Percentiles rank a stretch among this genome's conserved stretches.
Evolutionary conservation across 1,284 basidiomycete genomes (phyloP).

Genomic region (Coniophora puteana): DNA sequence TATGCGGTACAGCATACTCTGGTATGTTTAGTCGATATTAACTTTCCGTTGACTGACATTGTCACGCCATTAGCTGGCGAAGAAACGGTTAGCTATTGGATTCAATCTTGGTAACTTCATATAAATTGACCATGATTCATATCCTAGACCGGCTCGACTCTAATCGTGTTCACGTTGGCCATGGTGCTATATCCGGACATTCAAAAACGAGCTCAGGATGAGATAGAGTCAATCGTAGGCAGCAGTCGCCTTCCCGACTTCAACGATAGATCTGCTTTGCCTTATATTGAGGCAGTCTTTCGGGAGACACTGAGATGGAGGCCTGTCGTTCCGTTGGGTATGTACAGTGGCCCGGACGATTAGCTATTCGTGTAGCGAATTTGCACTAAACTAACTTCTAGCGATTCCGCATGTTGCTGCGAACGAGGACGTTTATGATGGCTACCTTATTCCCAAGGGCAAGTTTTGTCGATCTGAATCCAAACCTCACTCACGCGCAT

Average conservation of each 20-base stretch:
- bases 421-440: background rate
- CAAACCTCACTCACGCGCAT: background rate
- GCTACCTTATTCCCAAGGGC: background rate
- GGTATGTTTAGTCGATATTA: no score
- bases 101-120: no score
- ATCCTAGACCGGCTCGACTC: constrained; percentile 2
- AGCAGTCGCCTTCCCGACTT: background rate
- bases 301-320: no score
- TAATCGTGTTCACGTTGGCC: constrained; percentile 8
- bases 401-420: constrained; percentile 1
- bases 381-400: no score
- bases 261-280: no score
- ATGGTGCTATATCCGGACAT: constrained; percentile 10
- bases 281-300: no score
- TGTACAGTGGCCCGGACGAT: background rate
- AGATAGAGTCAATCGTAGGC: background rate
- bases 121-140: no score
- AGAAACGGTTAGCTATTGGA: no score
- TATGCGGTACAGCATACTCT: no score
- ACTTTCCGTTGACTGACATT: no score
- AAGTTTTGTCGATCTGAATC: background rate
- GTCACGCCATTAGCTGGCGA: no score
- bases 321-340: no score
- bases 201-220: constrained; percentile 4
- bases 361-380: background rate